Conservation (phyloP, 2,329 filamentous ascomycete species). For the Hymenotorrendiella dingleyae region DNA sequence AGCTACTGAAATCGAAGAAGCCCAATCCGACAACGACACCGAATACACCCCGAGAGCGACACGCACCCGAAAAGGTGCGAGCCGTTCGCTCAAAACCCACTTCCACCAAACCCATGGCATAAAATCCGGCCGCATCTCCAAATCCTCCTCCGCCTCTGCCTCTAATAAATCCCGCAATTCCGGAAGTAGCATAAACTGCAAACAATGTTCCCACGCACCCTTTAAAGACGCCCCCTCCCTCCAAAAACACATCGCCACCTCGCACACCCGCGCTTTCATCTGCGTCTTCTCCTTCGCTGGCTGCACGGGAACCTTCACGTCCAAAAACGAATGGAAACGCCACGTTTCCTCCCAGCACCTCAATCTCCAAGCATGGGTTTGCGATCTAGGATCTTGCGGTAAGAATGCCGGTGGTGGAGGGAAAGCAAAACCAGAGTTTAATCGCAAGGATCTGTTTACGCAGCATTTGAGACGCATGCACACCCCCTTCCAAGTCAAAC, state of each 20-base stretch:
- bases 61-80: conserved; percentile 12
- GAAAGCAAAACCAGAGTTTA: conserved; percentile 57
- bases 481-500: conserved; percentile 39
- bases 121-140: conserved; percentile 14
- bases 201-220: conserved; percentile 21
- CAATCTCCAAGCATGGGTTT: conserved; percentile 68
- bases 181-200: conserved; percentile 10
- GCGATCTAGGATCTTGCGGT: conserved; percentile 37
- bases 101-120: too few relatives aligned
- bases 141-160: background rate
- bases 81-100: conserved; percentile 4
- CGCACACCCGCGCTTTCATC: conserved; percentile 56
- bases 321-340: conserved; percentile 94
- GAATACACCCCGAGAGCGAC: conserved; percentile 22
- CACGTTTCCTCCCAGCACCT: conserved; percentile 80
- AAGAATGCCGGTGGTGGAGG: conserved; percentile 24
- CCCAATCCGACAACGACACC: conserved; percentile 14
- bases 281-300: conserved; percentile 78
- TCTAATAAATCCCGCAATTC: background rate
- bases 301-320: conserved; percentile 65
- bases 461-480: conserved; percentile 89
- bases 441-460: conserved; percentile 86
- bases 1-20: conserved; percentile 7
- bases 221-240: conserved; percentile 43
- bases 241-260: conserved; percentile 39